Evolutionary conservation across 1,139 yeast species (phyloP).

Genomic region (Diutina pseudorugosa): DNA sequence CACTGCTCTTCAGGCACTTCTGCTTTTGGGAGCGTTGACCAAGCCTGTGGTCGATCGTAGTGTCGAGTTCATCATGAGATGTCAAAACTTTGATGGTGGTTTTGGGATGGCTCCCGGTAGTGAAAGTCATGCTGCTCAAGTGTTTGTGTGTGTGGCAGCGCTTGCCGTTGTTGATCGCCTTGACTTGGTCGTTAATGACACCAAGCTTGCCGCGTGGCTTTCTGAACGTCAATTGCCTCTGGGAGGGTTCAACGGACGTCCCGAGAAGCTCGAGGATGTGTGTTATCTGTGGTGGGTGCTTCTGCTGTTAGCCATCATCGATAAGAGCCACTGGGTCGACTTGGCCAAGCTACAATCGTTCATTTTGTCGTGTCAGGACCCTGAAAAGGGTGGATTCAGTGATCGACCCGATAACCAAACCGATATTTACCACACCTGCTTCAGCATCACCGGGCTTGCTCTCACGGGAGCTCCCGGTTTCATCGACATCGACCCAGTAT

Average conservation of each 20-base stretch:
- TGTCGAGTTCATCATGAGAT: conserved; percentile 47
- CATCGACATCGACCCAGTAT: conserved; percentile 69
- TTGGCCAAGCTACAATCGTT: conserved; percentile 45
- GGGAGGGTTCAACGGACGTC: conserved; percentile 87
- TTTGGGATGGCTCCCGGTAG: conserved; percentile 92
- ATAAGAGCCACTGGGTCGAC: conserved; percentile 64
- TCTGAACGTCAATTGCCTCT: conserved; percentile 78
- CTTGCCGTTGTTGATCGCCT: conserved; percentile 58
- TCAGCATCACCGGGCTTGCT: conserved; percentile 82
- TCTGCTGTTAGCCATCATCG: conserved; percentile 56
- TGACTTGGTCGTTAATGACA: conserved; percentile 30
- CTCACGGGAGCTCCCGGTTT: conserved; percentile 13
- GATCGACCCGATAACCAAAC: conserved; percentile 87
- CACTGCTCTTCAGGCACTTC: conserved; percentile 63
- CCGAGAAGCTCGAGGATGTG: conserved; percentile 76
- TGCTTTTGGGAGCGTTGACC: conserved; percentile 56
- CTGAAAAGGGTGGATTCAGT: conserved; percentile 72
- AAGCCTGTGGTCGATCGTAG: conserved; percentile 52
- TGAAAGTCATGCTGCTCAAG: conserved; percentile 91
- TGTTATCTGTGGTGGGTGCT: conserved; percentile 89
- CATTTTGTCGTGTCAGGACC: conserved; percentile 70
- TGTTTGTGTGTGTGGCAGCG: conserved; percentile 76
- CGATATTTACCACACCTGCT: conserved; percentile 86
- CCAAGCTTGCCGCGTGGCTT: conserved; percentile 63
- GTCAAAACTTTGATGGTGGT: conserved; percentile 92